Evolutionary conservation across 805 yeast genomes (phyloP).

Genomic region (Lachancea thermotolerans): DNA sequence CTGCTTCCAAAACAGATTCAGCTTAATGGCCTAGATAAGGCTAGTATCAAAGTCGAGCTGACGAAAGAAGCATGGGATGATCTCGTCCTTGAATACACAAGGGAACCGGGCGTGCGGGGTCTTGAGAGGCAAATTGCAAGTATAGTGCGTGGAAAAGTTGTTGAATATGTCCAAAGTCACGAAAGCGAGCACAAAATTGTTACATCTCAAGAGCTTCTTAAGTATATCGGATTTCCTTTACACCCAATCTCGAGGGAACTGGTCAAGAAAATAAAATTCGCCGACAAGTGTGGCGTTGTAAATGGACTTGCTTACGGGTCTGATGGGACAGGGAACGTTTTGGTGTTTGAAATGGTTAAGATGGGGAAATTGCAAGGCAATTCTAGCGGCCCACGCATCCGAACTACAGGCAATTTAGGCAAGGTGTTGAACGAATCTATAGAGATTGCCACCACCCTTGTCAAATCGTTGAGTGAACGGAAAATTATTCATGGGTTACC

Average conservation of each 20-base stretch:
- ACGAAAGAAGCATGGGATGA: constrained; percentile 50
- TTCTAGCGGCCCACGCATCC: constrained; percentile 37
- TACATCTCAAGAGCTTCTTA: constrained; percentile 49
- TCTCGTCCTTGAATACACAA: constrained; percentile 62
- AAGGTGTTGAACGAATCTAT: constrained; percentile 77
- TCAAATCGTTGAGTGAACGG: constrained; percentile 47
- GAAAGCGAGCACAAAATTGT: constrained; percentile 34
- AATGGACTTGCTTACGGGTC: constrained; percentile 85
- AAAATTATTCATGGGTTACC: constrained; percentile 30
- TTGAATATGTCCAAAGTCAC: constrained; percentile 41
- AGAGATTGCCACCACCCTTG: constrained; percentile 68
- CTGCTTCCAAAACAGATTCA: constrained; percentile 69
- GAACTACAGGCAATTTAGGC: constrained; percentile 77
- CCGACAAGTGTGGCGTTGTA: constrained; percentile 63
- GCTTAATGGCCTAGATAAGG: constrained; percentile 51
- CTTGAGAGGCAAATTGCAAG: constrained; percentile 70
- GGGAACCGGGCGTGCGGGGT: constrained; percentile 82
- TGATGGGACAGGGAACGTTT: constrained; percentile 77
- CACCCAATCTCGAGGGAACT: constrained; percentile 38
- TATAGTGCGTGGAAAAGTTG: constrained; percentile 76
- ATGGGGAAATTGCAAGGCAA: constrained; percentile 27
- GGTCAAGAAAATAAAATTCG: constrained; percentile 38
- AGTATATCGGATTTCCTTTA: constrained; percentile 63
- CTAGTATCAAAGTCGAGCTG: constrained; percentile 35
- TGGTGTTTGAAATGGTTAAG: constrained; percentile 71